These are phyloP conservation scores for Sporothrix pallida DNA, from an alignment of 2,329 filamentous ascomycete genomes.

Conservation along the genomic window DNA sequence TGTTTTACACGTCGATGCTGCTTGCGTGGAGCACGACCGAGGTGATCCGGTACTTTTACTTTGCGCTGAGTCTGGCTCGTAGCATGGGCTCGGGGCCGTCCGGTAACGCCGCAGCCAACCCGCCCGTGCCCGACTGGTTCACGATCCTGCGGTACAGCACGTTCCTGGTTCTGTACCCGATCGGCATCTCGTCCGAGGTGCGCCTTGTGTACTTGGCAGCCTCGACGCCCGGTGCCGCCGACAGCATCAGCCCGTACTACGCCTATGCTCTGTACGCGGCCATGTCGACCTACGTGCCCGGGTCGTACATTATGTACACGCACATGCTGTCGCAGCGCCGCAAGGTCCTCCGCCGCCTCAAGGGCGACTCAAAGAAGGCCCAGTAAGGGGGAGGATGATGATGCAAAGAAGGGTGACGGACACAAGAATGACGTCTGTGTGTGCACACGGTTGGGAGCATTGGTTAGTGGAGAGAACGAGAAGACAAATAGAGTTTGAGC, in stretches of 20 bases:
- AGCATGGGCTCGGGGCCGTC: conserved; percentile 4
- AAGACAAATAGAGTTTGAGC: neutral
- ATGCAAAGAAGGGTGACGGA: neutral
- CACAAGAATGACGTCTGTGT: too few relatives aligned
- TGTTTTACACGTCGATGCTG: conserved; percentile 78
- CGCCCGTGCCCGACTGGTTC: conserved; percentile 53
- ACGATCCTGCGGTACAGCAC: conserved; percentile 89
- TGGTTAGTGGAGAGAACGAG: neutral
- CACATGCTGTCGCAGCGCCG: conserved; percentile 93
- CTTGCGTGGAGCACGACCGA: conserved; percentile 89
- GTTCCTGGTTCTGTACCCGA: conserved; percentile 89
- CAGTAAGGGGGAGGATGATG: conserved; percentile 42
- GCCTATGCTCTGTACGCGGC: conserved; percentile 49
- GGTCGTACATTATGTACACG: conserved; percentile 83
- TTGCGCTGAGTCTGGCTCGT: conserved; percentile 73
- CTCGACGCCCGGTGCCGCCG: conserved; percentile 64
- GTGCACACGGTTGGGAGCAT: too few relatives aligned
- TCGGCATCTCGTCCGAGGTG: conserved; percentile 89
- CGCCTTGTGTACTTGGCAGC: conserved; percentile 73
- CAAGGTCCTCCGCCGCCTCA: conserved; percentile 74
- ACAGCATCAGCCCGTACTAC: conserved; percentile 53
- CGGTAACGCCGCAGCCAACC: conserved; percentile 49
- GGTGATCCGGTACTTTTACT: conserved; percentile 91
- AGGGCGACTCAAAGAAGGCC: conserved; percentile 51
- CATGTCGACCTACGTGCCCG: conserved; percentile 46